Percentiles rank a stretch among this genome's conserved stretches.
These are phyloP conservation scores for Eucalyptus victrix DNA, from an alignment of 345 rosid species.

Conservation along the genomic window DNA sequence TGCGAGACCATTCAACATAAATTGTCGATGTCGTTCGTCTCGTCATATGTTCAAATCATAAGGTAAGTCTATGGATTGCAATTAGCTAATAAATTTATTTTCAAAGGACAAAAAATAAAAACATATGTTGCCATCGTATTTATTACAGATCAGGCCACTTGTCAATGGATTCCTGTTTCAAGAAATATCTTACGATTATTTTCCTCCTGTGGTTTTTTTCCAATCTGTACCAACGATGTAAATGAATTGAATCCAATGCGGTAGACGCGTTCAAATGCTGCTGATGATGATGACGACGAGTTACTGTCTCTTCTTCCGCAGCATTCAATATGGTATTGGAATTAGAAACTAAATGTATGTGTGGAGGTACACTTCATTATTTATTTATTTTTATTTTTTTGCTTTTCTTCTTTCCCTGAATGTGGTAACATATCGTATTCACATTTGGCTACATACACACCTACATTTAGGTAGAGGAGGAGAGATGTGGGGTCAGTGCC, in stretches of 20 bases:
- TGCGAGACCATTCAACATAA: neutral
- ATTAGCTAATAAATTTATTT: neutral
- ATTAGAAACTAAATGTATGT: neutral
- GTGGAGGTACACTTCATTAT: neutral
- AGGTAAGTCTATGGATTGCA: neutral
- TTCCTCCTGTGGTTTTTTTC: neutral
- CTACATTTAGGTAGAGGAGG: neutral
- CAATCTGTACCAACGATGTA: neutral
- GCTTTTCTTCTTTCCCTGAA: neutral
- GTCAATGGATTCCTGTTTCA: neutral
- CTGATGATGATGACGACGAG: neutral
- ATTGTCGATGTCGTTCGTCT: neutral
- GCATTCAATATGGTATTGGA: neutral
- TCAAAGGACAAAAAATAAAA: neutral
- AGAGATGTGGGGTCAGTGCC: neutral
- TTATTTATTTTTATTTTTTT: too few relatives aligned
- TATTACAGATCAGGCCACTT: neutral
- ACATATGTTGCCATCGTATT: neutral
- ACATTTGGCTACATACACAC: neutral
- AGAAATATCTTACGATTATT: neutral
- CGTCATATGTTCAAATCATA: neutral
- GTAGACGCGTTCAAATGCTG: neutral
- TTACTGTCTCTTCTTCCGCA: neutral
- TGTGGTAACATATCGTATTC: slow-evolving; percentile 15
- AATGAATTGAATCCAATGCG: neutral